These are phyloP conservation scores for Pythium sp. DNA, from an alignment of 352 stramenopile species.

Conservation along the genomic window DNA sequence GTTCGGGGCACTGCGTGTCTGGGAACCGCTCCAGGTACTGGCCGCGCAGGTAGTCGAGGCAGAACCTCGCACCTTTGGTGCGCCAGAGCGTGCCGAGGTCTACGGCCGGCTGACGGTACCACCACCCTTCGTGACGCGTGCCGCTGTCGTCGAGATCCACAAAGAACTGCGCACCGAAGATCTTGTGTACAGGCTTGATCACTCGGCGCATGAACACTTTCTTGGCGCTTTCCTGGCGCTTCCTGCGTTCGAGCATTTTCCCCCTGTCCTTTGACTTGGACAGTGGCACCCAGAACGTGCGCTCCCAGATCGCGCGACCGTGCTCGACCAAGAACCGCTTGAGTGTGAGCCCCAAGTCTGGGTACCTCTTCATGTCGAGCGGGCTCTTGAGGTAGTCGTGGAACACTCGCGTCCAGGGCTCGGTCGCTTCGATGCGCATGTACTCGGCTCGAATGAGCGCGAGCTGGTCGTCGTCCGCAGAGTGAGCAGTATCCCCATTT, in stretches of 20 bases:
- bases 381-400: slow-evolving; percentile 20
- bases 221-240: slow-evolving; percentile 25
- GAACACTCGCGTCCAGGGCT: slow-evolving; percentile 28
- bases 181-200: slow-evolving; percentile 18
- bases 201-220: slow-evolving; percentile 22
- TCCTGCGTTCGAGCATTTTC: not conserved
- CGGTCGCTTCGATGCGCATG: slow-evolving; percentile 20
- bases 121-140: slow-evolving; percentile 25
- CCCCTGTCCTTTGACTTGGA: slow-evolving; percentile 1
- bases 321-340: slow-evolving; percentile 22
- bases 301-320: slow-evolving; percentile 33
- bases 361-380: slow-evolving; percentile 17
- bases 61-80: slow-evolving; percentile 14
- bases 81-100: slow-evolving; percentile 22
- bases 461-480: not conserved
- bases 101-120: slow-evolving; percentile 16
- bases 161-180: slow-evolving; percentile 29
- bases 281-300: slow-evolving; percentile 30
- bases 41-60: slow-evolving; percentile 26
- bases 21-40: slow-evolving; percentile 25
- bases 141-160: slow-evolving; percentile 21
- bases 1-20: not conserved
- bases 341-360: slow-evolving; percentile 15
- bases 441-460: slow-evolving; percentile 16
- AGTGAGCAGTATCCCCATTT: not conserved